Evolutionary conservation across 1,139 yeast species (phyloP).

Genomic region (Geotrichum reessii): DNA sequence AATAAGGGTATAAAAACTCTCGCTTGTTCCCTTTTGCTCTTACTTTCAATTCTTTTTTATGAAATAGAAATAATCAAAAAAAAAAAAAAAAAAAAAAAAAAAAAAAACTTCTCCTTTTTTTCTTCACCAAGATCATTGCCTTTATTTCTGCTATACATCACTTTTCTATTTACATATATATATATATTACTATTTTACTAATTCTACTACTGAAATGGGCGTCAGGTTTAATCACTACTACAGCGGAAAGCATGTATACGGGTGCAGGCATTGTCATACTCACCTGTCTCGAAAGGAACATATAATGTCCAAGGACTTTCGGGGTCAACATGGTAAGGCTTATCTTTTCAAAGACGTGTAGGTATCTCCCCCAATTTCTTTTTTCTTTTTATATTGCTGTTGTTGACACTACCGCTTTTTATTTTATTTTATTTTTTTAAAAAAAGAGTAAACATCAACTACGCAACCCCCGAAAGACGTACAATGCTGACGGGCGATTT

Average conservation of each 20-base stretch:
- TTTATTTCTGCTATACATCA: neutral
- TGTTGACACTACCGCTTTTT: neutral
- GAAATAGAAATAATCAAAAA: too few species aligned
- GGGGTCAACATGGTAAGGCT: constrained; percentile 41
- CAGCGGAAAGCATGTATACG: constrained; percentile 33
- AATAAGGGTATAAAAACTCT: neutral
- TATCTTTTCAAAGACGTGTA: constrained; percentile 38
- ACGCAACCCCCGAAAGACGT: constrained; percentile 35
- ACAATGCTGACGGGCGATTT: constrained; percentile 69
- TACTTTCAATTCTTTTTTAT: neutral
- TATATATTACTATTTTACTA: too few species aligned
- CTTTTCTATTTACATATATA: too few species aligned
- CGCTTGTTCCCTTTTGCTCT: neutral
- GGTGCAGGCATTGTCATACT: constrained; percentile 38
- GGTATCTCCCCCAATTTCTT: constrained; percentile 17
- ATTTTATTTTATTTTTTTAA: neutral
- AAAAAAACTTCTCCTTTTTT: neutral
- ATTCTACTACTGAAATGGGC: constrained; percentile 30
- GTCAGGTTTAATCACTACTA: constrained; percentile 34
- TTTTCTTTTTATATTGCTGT: neutral
- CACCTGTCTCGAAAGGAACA: constrained; percentile 37
- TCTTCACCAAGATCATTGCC: neutral
- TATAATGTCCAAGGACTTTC: constrained; percentile 38
- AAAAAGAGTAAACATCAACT: constrained; percentile 36
- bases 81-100: too few species aligned